Conservation (phyloP, 257 asterid species). For the Cynanchum wilfordii region DNA sequence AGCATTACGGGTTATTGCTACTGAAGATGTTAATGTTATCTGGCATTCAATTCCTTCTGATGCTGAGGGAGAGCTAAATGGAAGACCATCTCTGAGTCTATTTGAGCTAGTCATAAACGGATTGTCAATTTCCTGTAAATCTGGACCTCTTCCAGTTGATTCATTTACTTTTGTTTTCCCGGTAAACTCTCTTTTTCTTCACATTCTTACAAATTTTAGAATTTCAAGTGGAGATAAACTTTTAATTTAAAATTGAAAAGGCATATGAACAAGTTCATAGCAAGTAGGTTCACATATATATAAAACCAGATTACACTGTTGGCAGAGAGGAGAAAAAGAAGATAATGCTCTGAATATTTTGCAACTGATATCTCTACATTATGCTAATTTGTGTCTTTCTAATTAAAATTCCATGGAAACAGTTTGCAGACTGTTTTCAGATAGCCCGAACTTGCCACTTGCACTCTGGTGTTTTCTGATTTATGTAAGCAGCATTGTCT, state of each 20-base stretch:
- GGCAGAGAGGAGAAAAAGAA: no score
- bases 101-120: slow-evolving; percentile 82
- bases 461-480: background rate
- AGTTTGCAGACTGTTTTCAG: background rate
- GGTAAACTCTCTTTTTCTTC: slow-evolving; percentile 36
- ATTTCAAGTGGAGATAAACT: background rate
- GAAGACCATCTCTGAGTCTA: slow-evolving; percentile 58
- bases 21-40: slow-evolving; percentile 52
- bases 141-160: slow-evolving; percentile 96
- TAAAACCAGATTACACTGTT: background rate
- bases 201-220: background rate
- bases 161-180: slow-evolving; percentile 90
- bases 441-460: background rate
- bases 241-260: background rate
- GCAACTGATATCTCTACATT: background rate
- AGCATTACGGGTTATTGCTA: slow-evolving; percentile 67
- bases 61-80: slow-evolving; percentile 54
- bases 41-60: slow-evolving; percentile 63
- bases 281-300: background rate
- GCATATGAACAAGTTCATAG: background rate
- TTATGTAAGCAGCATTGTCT: background rate
- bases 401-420: background rate
- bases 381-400: background rate
- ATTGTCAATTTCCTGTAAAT: slow-evolving; percentile 74
- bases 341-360: background rate